These are phyloP conservation scores for Cunninghamia lanceolata DNA, from an alignment of 75 land plant species.

Conservation along the genomic window DNA sequence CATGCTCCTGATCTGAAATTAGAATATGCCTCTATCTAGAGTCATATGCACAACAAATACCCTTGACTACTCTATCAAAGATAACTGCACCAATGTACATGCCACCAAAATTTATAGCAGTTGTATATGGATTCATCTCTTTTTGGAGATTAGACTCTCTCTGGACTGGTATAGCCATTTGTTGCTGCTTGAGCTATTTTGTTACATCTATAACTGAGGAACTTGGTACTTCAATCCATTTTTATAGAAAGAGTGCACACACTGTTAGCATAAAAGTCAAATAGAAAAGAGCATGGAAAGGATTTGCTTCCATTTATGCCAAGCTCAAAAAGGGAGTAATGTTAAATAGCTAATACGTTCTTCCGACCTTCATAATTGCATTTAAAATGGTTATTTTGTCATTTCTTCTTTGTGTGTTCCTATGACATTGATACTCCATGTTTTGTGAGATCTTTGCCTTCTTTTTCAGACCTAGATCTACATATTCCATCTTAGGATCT, in stretches of 20 bases:
- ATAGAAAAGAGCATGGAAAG: constrained; percentile 74
- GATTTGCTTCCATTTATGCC: constrained; percentile 77
- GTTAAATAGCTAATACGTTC: too few species aligned
- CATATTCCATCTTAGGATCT: too few species aligned
- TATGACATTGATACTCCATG: too few species aligned
- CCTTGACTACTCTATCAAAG: too few species aligned
- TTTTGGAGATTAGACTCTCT: constrained; percentile 68
- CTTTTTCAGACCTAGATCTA: too few species aligned
- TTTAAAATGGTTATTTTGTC: too few species aligned
- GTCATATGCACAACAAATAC: too few species aligned
- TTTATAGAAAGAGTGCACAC: constrained; percentile 69
- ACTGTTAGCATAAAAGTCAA: constrained; percentile 65
- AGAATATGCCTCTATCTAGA: too few species aligned
- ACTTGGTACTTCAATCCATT: constrained; percentile 82
- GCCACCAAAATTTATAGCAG: constrained; percentile 78
- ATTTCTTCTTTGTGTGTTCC: too few species aligned
- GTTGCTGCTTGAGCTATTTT: constrained; percentile 75
- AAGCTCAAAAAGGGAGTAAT: constrained; percentile 62
- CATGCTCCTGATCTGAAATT: too few species aligned
- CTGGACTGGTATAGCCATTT: constrained; percentile 83
- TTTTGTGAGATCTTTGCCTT: too few species aligned
- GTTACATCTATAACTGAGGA: constrained; percentile 79
- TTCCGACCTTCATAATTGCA: too few species aligned
- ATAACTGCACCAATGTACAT: constrained; percentile 80
- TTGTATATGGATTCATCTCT: constrained; percentile 77